Percentiles rank a stretch among this genome's conserved stretches.
phyloP scores from a whole-genome alignment of 2,329 filamentous ascomycete genomes.

The Xylariomycetidae sp. region DNA sequence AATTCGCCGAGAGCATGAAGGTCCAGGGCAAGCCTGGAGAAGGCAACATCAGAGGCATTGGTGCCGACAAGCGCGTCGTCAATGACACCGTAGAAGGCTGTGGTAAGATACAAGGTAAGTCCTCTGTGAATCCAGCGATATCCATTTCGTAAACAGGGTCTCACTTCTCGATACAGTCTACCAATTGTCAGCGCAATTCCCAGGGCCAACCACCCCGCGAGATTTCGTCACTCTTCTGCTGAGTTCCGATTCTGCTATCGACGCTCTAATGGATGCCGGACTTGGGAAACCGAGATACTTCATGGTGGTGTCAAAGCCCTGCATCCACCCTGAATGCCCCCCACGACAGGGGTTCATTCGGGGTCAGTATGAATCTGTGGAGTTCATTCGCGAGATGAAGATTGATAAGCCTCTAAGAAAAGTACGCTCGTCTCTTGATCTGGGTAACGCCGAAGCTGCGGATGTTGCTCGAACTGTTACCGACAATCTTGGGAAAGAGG shows the following conservation, averaged over 20 bases:
- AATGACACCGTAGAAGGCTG: constrained; percentile 51
- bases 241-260: constrained; percentile 54
- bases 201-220: constrained; percentile 78
- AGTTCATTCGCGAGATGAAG: constrained; percentile 81
- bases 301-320: constrained; percentile 84
- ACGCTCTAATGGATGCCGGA: constrained; percentile 19
- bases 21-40: constrained; percentile 65
- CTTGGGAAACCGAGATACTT: constrained; percentile 55
- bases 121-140: no score
- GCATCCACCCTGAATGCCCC: constrained; percentile 69
- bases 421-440: constrained; percentile 40
- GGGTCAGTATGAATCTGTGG: constrained; percentile 85
- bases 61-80: constrained; percentile 72
- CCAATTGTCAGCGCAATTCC: constrained; percentile 83
- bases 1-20: constrained; percentile 75
- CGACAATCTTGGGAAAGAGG: constrained; percentile 34
- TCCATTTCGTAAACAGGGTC: no score
- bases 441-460: constrained; percentile 26
- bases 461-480: constrained; percentile 22
- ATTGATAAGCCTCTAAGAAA: constrained; percentile 40
- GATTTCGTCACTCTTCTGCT: constrained; percentile 82
- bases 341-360: constrained; percentile 69
- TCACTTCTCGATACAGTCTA: no score
- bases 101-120: constrained; percentile 59
- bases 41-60: constrained; percentile 78